Evolutionary conservation across 352 stramenopile genomes (phyloP).

Genomic region (Phytophthora syringae): DNA sequence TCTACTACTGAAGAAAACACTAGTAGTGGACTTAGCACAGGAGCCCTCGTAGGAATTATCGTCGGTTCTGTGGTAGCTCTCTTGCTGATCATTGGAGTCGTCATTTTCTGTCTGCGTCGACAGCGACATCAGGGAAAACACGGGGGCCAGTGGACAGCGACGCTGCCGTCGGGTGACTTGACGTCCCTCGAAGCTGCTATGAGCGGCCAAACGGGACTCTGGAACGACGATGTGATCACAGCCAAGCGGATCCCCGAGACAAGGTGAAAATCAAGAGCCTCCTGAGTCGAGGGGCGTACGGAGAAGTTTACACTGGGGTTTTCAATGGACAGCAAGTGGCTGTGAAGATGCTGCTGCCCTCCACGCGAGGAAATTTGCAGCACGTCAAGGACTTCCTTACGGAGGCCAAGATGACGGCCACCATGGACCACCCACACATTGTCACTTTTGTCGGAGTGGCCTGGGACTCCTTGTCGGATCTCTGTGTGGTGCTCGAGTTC

Average conservation of each 20-base stretch:
- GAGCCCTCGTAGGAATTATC: constrained; percentile 13
- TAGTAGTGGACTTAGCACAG: constrained; percentile 1
- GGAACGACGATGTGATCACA: constrained; percentile 42
- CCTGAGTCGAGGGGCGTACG: constrained; percentile 46
- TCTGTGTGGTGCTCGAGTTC: constrained; percentile 56
- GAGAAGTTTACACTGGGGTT: constrained; percentile 45
- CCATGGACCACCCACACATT: constrained; percentile 59
- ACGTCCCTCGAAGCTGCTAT: not conserved
- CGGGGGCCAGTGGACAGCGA: not conserved
- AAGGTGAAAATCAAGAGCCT: constrained; percentile 27
- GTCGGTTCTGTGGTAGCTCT: not conserved
- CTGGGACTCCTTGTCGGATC: constrained; percentile 57
- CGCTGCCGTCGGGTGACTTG: constrained; percentile 8
- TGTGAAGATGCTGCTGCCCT: constrained; percentile 47
- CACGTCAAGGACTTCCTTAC: constrained; percentile 54
- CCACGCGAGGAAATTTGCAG: constrained; percentile 30
- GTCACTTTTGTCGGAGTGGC: constrained; percentile 55
- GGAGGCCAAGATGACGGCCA: constrained; percentile 55
- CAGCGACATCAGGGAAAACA: not conserved
- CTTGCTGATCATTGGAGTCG: not conserved
- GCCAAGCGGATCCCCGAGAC: constrained; percentile 38
- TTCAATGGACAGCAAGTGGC: constrained; percentile 43
- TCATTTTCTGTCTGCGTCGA: constrained; percentile 10
- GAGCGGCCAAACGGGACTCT: constrained; percentile 23
- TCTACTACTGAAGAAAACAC: not conserved